Evolutionary conservation across 495 filamentous ascomycete genomes (phyloP), one percentile per base, ranked within the genome.

Genomic region (Annulohypoxylon moriforme): DNA sequence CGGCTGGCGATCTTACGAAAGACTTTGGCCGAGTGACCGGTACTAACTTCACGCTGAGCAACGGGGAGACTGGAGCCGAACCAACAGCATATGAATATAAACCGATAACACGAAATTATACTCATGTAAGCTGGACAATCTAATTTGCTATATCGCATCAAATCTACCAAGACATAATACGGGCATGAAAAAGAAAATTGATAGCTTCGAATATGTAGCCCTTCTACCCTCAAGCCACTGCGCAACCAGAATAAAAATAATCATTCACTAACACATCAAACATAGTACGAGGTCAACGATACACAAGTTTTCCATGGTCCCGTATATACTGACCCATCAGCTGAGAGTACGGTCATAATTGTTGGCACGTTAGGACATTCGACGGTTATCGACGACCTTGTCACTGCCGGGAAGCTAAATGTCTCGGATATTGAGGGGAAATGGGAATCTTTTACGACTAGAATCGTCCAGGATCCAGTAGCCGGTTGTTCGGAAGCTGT

Each of bases 1-100:
- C 89, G 8, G 89, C 87, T 9, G 80, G 85, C 24, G 89, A 91
- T 72, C 82, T 94, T 1, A 86, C 90, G 0, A 76, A 81, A n/a
- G 92, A 94, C 80, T 92, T 94, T 79, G 87, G 89, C 10, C 85
- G 86, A 14, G 90, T 92, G 3, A 91, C 89, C 9, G 89, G 89
- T 20, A 82, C 79, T 36, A 88, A 89, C 72, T 84, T 90, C 64
- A 86, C 84, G 14, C 74, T 89, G 38, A 83, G 83, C 64, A 84
- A 83, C 29, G 84, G 85, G 67, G 77, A 83, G 46, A 80, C 73
- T 25, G 71, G 71, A 34, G 74, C 81, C 16, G n/a, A 46, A 16
- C 72, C 81, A 9, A 80, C 79, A 7, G 27, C 42, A 14, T 87
- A 87, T 38, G 73, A 64, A 24, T 87, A 85, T 64, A 72, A 67